These are phyloP conservation scores for Colletotrichum liriopes DNA, from an alignment of 2,329 filamentous ascomycete species.

Conservation along the genomic window DNA sequence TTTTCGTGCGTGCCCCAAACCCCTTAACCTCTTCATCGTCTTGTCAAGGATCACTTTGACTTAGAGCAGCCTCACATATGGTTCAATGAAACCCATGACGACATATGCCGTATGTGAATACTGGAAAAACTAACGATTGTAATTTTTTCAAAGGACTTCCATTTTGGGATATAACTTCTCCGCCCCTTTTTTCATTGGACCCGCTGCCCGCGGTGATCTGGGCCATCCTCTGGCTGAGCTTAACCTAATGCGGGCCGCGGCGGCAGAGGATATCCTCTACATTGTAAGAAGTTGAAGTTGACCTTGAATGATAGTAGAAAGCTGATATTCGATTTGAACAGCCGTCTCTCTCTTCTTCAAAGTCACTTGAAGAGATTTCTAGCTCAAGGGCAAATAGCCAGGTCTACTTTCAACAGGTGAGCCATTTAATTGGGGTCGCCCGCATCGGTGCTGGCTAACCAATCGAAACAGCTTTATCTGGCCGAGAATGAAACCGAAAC, in stretches of 20 bases:
- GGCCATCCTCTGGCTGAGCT: conserved; percentile 57
- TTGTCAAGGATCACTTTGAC: neutral
- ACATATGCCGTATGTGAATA: too few relatives aligned
- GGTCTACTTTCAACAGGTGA: too few relatives aligned
- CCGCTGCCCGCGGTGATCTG: conserved; percentile 56
- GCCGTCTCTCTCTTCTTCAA: conserved; percentile 14
- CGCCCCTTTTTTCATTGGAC: conserved; percentile 62
- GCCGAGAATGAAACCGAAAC: conserved; percentile 46
- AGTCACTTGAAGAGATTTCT: conserved; percentile 43
- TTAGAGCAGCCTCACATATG: too few relatives aligned
- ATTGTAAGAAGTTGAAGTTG: conserved; percentile 44
- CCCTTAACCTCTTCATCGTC: neutral
- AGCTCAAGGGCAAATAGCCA: too few relatives aligned
- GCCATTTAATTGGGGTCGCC: too few relatives aligned
- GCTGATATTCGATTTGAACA: neutral
- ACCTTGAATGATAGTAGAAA: conserved; percentile 12
- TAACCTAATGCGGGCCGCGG: conserved; percentile 59
- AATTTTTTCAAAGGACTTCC: conserved; percentile 49
- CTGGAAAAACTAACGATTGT: too few relatives aligned
- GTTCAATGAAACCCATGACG: conserved; percentile 2
- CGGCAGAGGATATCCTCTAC: conserved; percentile 58
- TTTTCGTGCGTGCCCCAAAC: conserved; percentile 45
- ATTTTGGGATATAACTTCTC: conserved; percentile 61
- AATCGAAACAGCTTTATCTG: neutral
- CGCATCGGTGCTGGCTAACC: too few relatives aligned